These are phyloP conservation scores for Leptosphaerulina australis DNA, from an alignment of 2,329 filamentous ascomycete species.

Conservation along the genomic window DNA sequence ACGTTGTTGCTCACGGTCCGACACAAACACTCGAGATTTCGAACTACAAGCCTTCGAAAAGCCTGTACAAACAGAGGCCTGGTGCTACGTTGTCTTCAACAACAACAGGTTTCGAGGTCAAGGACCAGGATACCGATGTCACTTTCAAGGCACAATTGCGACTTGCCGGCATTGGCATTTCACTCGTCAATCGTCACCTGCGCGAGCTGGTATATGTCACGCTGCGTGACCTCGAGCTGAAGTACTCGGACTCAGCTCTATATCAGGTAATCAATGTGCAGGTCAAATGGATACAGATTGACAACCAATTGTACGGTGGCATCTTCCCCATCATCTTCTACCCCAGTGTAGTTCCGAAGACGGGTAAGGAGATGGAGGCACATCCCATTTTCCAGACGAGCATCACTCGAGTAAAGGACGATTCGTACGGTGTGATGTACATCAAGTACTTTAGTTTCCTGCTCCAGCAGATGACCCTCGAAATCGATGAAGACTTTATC, in stretches of 20 bases:
- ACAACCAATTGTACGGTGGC: constrained; percentile 97
- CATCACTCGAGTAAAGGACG: constrained; percentile 94
- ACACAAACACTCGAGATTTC: constrained; percentile 93
- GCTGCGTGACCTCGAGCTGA: constrained; percentile 86
- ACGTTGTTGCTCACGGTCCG: constrained; percentile 92
- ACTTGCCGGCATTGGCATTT: constrained; percentile 88
- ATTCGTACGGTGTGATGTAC: constrained; percentile 96
- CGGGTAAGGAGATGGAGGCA: constrained; percentile 91
- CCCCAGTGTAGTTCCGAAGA: constrained; percentile 96
- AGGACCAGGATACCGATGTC: constrained; percentile 84
- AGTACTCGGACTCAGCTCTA: constrained; percentile 88
- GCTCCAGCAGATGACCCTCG: constrained; percentile 96
- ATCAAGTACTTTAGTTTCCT: constrained; percentile 97
- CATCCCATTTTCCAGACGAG: constrained; percentile 93
- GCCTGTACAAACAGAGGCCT: constrained; percentile 77
- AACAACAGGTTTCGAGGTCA: constrained; percentile 85
- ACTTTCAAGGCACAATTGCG: constrained; percentile 89
- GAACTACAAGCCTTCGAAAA: constrained; percentile 91
- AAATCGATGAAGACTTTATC: constrained; percentile 97
- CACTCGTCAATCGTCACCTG: constrained; percentile 88
- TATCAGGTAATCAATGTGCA: constrained; percentile 91
- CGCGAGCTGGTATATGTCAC: constrained; percentile 94
- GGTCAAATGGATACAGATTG: constrained; percentile 98
- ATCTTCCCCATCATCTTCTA: constrained; percentile 98
- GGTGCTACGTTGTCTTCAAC: constrained; percentile 62